Base-by-base conservation (phyloP, 2,329 filamentous ascomycete species). In the Thyridium curvatum region DNA sequence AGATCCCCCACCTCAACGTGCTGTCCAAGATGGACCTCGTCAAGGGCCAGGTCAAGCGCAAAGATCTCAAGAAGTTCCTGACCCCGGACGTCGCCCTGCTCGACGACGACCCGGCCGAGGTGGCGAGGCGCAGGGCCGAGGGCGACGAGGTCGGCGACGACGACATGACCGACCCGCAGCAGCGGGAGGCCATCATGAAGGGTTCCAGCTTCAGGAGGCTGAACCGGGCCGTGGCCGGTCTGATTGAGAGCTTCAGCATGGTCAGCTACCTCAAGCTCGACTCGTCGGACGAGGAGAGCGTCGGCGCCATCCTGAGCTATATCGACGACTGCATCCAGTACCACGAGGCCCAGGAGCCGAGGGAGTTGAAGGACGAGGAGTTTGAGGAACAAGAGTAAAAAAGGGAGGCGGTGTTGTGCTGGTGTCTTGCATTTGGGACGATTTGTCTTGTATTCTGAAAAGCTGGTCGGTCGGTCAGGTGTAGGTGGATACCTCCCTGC, bases 231-330 rank as follows among this genome's bases (percentile, higher is more conserved):
- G 91, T 98, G 5, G 93, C 86, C 1, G 79, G 86, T 38, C 68
- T 98, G 47, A 95, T 98, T 48, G 93, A 97, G 60, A 93, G 88
- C 61, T 98, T 96, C 65, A 94, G 89, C 66, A 94, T 98, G 87
- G 87, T 98, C 12, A 94, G 86, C 35, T 98, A 95, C 58, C 70
- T 96, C 41, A 87, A 90, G 65, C 70, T 97, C 33, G 86, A 97
- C 55, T 84, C 83, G 18, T 85, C 93, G 48, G 82, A 94, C 52
- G 91, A 97, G 64, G 89, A 97, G 52, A 97, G 91, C 55, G 82
- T 97, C 4, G 83, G 76, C 2, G 81, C 68, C 55, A 83, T 95
- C 18, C 63, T 96, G 50, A 94, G 88, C 68, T 88, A 94, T 64
- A 93, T 96, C 51, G 90, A 96, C 59, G 88, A 96, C 63, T 86